Evolutionary conservation across 352 stramenopile species (phyloP).

Genomic region (Halophytophthora polymorphica): DNA sequence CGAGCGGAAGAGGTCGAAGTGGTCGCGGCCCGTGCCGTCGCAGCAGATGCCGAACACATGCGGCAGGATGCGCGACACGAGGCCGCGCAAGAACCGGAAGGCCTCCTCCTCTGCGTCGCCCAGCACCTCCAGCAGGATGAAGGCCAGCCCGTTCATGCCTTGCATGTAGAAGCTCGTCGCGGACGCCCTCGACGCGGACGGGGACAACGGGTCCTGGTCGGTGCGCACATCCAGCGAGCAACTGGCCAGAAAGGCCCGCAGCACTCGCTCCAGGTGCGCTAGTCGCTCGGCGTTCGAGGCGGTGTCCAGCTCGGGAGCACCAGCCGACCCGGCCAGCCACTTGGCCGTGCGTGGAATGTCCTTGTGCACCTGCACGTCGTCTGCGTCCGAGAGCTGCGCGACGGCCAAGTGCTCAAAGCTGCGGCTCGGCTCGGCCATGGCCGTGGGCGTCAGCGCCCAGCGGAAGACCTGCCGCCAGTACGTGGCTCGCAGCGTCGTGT

Average conservation of each 20-base stretch:
- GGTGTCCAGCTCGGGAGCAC: constrained; percentile 46
- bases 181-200: constrained; percentile 15
- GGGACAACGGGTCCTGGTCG: constrained; percentile 25
- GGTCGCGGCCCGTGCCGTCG: constrained; percentile 33
- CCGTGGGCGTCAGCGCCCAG: constrained; percentile 42
- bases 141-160: constrained; percentile 82
- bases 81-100: constrained; percentile 61
- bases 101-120: constrained; percentile 46
- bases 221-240: constrained; percentile 49
- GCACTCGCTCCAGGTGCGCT: constrained; percentile 36
- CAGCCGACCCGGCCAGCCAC: constrained; percentile 61
- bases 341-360: constrained; percentile 78
- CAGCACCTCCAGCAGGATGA: constrained; percentile 68
- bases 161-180: constrained; percentile 75
- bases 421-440: constrained; percentile 6
- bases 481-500: constrained; percentile 36
- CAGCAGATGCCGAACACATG: constrained; percentile 74
- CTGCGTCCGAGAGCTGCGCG: constrained; percentile 42
- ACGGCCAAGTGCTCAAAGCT: constrained; percentile 16
- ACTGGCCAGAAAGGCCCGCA: constrained; percentile 69
- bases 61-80: constrained; percentile 64
- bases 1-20: constrained; percentile 73
- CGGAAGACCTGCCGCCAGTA: constrained; percentile 74
- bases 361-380: constrained; percentile 72
- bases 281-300: constrained; percentile 31